Evolutionary conservation across 1,139 yeast genomes (phyloP), one percentile per base, ranked within the genome.

Genomic region (Scheffersomyces cryptocercus): DNA sequence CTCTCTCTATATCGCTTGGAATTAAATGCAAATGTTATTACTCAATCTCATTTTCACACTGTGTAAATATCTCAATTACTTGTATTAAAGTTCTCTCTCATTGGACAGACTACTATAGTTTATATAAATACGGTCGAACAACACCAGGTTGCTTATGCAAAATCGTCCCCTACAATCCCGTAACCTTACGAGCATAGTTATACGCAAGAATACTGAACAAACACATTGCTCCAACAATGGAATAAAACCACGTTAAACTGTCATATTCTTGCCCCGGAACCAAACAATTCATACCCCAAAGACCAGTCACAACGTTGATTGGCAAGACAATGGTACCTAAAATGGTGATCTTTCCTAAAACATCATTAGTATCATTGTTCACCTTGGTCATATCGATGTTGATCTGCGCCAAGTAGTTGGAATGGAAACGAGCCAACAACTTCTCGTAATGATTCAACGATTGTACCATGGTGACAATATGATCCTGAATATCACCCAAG

Each of bases 201-300:
- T 69, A 74, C 2, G 78, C 77, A 35, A 67, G 45, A 3, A 70
- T 44, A 47, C 77, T 70, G 55, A 74, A 74, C n/a, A 58, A 14
- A 7, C 61, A 46, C 70, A 73, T 71, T 12, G 62, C 56, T 14
- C 60, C 56, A 24, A 71, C 54, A 32, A 73, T 73, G 6, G 62
- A 56, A 61, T 82, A 86, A 65, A 93, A 93, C 99, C 99, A 93
- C 4, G 71, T 64, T 53, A 91, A 69, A 1, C 88, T 85, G 11
- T 79, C 83, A 39, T 73, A 71, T 28, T 79, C 85, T 61, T 91
- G 98, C 0, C 99, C 99, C 0, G 99, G 99, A 31, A 93, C 98
- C 9, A 88, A 55, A 52, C 95, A 96, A 68, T 93, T 93, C 99
- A 93, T 93, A 48, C 99, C 99, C 98, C 98, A 93, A 42, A 93